Percentiles rank a stretch among this genome's conserved stretches.
phyloP scores from a whole-genome alignment of 2,329 filamentous ascomycete species.

The Amphichorda felina region DNA sequence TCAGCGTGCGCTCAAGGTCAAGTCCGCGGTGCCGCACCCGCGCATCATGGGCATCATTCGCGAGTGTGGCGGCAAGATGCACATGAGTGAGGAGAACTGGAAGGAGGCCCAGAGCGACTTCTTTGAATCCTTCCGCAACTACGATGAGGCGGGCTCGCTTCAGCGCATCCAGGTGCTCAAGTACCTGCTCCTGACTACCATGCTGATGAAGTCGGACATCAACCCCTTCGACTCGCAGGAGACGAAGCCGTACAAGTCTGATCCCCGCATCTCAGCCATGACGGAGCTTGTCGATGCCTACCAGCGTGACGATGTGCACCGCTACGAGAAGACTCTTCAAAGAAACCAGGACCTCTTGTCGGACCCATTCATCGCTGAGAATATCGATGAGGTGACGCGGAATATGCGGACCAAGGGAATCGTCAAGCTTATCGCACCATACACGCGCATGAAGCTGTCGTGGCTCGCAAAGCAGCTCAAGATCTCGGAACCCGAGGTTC shows the following conservation, averaged over 20 bases:
- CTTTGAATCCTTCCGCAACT: constrained; percentile 97
- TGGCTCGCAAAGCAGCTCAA: constrained; percentile 85
- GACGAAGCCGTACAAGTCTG: constrained; percentile 94
- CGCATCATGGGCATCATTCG: constrained; percentile 99
- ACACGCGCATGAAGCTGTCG: constrained; percentile 77
- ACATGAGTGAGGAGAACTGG: constrained; percentile 99
- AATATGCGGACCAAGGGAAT: constrained; percentile 97
- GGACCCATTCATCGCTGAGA: constrained; percentile 94
- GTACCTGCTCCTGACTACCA: constrained; percentile 90
- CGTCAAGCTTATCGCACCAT: constrained; percentile 84
- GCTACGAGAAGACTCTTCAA: constrained; percentile 79
- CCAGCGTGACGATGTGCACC: constrained; percentile 86
- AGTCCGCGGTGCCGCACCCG: constrained; percentile 94
- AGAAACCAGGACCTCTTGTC: constrained; percentile 80
- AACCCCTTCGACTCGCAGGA: constrained; percentile 98
- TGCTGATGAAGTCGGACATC: constrained; percentile 98
- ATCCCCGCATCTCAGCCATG: constrained; percentile 92
- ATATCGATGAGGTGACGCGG: constrained; percentile 96
- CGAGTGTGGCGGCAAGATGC: constrained; percentile 98
- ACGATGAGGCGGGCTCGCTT: constrained; percentile 92
- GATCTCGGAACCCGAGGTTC: constrained; percentile 75
- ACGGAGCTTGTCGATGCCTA: constrained; percentile 94
- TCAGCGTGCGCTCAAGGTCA: constrained; percentile 79
- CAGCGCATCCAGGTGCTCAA: constrained; percentile 96
- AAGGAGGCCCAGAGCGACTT: constrained; percentile 95